Conservation (phyloP, 345 rosid species). For the Melaleuca alternifolia region DNA sequence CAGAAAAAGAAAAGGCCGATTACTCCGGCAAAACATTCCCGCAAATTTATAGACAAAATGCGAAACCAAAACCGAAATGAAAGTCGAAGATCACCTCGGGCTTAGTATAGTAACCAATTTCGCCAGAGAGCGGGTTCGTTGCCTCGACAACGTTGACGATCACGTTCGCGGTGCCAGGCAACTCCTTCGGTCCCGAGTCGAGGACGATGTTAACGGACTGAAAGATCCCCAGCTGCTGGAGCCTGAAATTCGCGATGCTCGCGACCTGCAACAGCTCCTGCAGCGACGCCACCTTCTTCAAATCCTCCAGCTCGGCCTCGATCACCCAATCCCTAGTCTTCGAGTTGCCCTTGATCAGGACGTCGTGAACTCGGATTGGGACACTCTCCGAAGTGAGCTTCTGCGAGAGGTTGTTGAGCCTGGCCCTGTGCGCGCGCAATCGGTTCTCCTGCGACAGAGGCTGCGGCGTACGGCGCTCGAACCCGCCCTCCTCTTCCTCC, state of each 20-base stretch:
- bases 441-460: conserved; percentile 14
- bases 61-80: background rate
- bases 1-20: background rate
- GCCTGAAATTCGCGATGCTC: conserved; percentile 41
- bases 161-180: conserved; percentile 78
- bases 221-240: conserved; percentile 61
- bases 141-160: conserved; percentile 64
- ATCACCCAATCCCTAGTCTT: conserved; percentile 74
- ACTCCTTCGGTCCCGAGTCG: conserved; percentile 84
- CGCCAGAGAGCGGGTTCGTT: conserved; percentile 44
- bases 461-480: conserved; percentile 1
- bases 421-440: conserved; percentile 15
- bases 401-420: conserved; percentile 38
- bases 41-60: background rate
- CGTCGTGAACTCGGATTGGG: conserved; percentile 79
- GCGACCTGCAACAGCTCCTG: conserved; percentile 72
- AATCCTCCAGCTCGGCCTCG: conserved; percentile 49
- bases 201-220: conserved; percentile 75
- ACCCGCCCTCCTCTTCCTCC: conserved; percentile 18
- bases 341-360: conserved; percentile 60
- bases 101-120: conserved; percentile 63
- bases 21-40: background rate
- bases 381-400: conserved; percentile 39
- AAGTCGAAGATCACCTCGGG: conserved; percentile 34
- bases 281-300: conserved; percentile 51